phyloP scores from a whole-genome alignment of 371 early-diverging fungal genomes.

The Coemansia sp. region DNA sequence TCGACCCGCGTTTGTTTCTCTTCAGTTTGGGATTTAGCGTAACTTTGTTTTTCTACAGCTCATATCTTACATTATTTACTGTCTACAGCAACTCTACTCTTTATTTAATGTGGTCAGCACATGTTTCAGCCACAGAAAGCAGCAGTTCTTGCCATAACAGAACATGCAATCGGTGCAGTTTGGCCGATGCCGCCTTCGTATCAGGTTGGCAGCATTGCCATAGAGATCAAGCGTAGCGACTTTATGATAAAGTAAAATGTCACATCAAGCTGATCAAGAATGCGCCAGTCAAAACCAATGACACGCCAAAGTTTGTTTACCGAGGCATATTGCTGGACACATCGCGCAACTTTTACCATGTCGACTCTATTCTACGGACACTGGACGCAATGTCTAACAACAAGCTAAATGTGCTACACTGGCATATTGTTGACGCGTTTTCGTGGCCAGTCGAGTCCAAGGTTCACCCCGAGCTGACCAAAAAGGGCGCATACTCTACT shows the following conservation, averaged over 20 bases:
- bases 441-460: slow-evolving; percentile 74
- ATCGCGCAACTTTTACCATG: slow-evolving; percentile 71
- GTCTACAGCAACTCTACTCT: not conserved
- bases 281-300: slow-evolving; percentile 64
- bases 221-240: slow-evolving; percentile 50
- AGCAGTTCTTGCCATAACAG: not conserved
- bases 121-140: not conserved
- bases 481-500: slow-evolving; percentile 67
- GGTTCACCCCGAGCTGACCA: slow-evolving; percentile 63
- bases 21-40: not conserved
- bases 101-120: slow-evolving; percentile 11
- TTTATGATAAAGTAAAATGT: slow-evolving; percentile 50
- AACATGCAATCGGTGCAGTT: slow-evolving; percentile 7
- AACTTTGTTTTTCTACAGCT: not conserved
- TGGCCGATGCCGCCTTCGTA: slow-evolving; percentile 37
- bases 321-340: slow-evolving; percentile 79
- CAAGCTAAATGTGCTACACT: slow-evolving; percentile 84
- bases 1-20: not conserved
- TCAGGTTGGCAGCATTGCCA: slow-evolving; percentile 39
- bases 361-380: slow-evolving; percentile 61
- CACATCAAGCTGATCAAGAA: slow-evolving; percentile 54
- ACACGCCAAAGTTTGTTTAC: slow-evolving; percentile 66
- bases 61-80: not conserved
- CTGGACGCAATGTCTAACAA: slow-evolving; percentile 74
- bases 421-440: slow-evolving; percentile 80